These are phyloP conservation scores for Epichloe aotearoae DNA, from an alignment of 2,329 filamentous ascomycete genomes.

Conservation along the genomic window DNA sequence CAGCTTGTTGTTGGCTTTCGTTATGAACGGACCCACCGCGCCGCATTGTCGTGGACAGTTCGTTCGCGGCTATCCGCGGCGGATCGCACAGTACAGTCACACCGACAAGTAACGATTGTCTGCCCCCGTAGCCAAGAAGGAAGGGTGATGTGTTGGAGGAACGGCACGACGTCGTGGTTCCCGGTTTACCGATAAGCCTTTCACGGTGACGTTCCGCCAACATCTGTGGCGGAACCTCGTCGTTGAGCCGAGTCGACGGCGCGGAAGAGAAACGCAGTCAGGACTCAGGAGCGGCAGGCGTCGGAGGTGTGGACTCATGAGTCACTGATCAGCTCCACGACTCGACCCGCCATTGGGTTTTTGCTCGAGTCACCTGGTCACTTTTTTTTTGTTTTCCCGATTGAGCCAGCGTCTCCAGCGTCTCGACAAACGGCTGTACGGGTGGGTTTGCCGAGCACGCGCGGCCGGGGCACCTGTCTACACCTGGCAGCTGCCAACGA, in stretches of 20 bases:
- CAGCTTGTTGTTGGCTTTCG: no score
- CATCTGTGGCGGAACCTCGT: no score
- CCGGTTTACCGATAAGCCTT: no score
- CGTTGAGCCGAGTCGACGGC: no score
- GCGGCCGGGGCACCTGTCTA: not conserved
- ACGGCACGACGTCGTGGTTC: no score
- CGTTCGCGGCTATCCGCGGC: not conserved
- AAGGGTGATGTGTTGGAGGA: no score
- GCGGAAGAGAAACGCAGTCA: no score
- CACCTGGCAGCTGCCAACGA: not conserved
- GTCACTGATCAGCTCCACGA: not conserved
- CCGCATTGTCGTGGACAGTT: not conserved
- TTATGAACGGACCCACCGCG: not conserved
- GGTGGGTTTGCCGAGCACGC: slow-evolving; percentile 2
- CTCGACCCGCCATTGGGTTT: not conserved
- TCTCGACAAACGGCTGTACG: not conserved
- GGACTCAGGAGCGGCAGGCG: not conserved
- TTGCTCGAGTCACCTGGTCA: slow-evolving; percentile 2
- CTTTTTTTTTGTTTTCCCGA: not conserved
- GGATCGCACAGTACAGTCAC: no score
- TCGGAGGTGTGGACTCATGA: not conserved
- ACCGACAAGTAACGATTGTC: no score
- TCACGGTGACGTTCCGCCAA: no score
- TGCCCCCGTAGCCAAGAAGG: no score
- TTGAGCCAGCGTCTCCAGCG: not conserved